A percentile compares a stretch with the other conserved stretches of the same genome.
Conservation (phyloP, 345 rosid species). For the Salix purpurea region DNA sequence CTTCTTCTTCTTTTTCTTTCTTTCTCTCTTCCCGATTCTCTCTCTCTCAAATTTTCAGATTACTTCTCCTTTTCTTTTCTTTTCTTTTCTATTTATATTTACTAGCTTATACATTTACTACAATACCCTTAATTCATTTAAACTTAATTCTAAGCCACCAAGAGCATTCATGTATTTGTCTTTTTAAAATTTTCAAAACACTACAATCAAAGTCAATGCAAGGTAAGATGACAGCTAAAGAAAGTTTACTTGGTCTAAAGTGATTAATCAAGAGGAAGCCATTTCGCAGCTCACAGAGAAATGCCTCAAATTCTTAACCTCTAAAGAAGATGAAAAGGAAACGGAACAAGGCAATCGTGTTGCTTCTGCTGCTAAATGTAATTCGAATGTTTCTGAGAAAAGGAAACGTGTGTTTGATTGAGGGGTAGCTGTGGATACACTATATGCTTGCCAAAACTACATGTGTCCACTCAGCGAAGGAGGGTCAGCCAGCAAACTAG, state of each 20-base stretch:
- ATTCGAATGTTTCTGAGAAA: constrained; percentile 7
- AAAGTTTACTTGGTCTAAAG: constrained; percentile 54
- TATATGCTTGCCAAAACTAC: constrained; percentile 31
- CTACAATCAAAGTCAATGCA: constrained; percentile 62
- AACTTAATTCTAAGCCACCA: no score
- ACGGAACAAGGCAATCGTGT: not conserved
- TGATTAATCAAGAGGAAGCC: constrained; percentile 55
- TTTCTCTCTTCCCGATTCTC: no score
- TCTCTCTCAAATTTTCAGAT: no score
- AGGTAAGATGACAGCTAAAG: constrained; percentile 66
- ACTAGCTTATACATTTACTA: no score
- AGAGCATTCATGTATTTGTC: no score
- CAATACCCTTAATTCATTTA: no score
- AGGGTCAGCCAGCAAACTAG: constrained; percentile 14
- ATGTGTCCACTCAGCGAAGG: constrained; percentile 27
- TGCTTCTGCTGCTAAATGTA: constrained; percentile 2
- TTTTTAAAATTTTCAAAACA: no score
- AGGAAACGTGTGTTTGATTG: constrained; percentile 19
- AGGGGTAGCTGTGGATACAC: not conserved
- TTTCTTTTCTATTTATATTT: no score
- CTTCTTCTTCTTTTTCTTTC: no score
- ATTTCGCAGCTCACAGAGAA: constrained; percentile 15
- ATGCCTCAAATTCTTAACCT: constrained; percentile 36
- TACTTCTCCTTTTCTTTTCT: no score
- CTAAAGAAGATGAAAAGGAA: constrained; percentile 9